phyloP scores from a whole-genome alignment of 805 yeast species.

The Pichia insulana region DNA sequence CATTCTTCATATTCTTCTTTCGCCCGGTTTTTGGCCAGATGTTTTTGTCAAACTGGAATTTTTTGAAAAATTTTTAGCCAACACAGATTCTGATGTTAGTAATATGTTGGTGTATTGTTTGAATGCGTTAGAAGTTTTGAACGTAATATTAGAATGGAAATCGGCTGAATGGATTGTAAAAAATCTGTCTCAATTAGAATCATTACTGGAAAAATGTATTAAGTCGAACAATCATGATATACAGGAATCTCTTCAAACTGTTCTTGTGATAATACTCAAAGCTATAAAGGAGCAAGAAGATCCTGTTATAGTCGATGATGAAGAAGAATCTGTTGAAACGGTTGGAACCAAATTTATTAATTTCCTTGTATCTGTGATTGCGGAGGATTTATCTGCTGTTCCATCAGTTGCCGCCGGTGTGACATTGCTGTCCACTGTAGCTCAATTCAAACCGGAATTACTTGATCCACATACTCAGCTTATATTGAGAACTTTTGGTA shows the following conservation, averaged over 20 bases:
- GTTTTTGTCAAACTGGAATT: slow-evolving; percentile 79
- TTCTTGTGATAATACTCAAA: slow-evolving; percentile 55
- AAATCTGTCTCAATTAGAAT: slow-evolving; percentile 60
- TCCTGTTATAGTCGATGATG: slow-evolving; percentile 35
- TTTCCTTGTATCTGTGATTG: slow-evolving; percentile 55
- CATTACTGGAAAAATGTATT: slow-evolving; percentile 70
- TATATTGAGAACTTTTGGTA: slow-evolving; percentile 81
- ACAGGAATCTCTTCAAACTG: slow-evolving; percentile 75
- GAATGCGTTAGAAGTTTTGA: slow-evolving; percentile 85
- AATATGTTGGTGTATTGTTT: slow-evolving; percentile 70
- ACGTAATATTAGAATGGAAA: slow-evolving; percentile 75
- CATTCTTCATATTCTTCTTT: slow-evolving; percentile 64
- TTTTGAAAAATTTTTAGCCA: slow-evolving; percentile 79
- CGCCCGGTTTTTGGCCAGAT: slow-evolving; percentile 76
- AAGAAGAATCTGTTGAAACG: slow-evolving; percentile 44
- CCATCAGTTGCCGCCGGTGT: slow-evolving; percentile 84
- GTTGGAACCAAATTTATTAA: slow-evolving; percentile 37
- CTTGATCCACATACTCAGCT: slow-evolving; percentile 69
- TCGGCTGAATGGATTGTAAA: slow-evolving; percentile 68
- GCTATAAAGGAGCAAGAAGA: slow-evolving; percentile 46
- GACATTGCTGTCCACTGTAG: slow-evolving; percentile 72
- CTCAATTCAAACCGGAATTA: slow-evolving; percentile 61
- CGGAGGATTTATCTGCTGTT: slow-evolving; percentile 65
- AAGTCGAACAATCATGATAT: slow-evolving; percentile 78
- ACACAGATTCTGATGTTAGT: slow-evolving; percentile 63